Evolutionary conservation across 2,329 filamentous ascomycete genomes (phyloP).

Genomic region (Capronia epimyces): DNA sequence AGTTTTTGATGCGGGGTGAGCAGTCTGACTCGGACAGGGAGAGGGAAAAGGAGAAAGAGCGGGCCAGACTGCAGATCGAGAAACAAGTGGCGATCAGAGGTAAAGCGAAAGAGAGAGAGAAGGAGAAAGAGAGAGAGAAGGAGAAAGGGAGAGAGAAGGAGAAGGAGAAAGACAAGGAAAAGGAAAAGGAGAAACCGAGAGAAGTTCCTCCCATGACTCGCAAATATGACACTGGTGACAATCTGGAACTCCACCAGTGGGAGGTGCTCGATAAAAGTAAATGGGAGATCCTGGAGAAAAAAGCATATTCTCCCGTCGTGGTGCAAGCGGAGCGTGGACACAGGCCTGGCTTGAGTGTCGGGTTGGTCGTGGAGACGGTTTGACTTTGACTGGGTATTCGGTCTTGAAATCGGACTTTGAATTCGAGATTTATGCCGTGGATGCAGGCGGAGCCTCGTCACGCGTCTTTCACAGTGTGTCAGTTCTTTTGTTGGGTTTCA

Average conservation of each 20-base stretch:
- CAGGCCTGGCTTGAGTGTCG: slow-evolving; percentile 24
- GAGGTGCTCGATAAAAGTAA: neutral
- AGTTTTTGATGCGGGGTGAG: slow-evolving; percentile 11
- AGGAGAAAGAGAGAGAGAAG: slow-evolving; percentile 6
- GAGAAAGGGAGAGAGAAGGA: slow-evolving; percentile 21
- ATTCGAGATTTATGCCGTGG: too few relatives aligned
- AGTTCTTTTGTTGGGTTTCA: too few relatives aligned
- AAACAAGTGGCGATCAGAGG: neutral
- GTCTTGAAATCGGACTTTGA: too few relatives aligned
- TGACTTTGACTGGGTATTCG: too few relatives aligned
- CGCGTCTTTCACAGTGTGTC: too few relatives aligned
- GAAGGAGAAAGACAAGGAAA: slow-evolving; percentile 17
- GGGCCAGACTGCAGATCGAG: neutral
- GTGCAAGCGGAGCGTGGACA: slow-evolving; percentile 22
- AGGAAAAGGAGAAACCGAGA: slow-evolving; percentile 2
- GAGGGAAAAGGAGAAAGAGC: slow-evolving; percentile 1
- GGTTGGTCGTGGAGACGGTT: slow-evolving; percentile 21
- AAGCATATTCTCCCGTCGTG: slow-evolving; percentile 23
- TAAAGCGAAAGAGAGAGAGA: neutral
- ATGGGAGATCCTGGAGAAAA: slow-evolving; percentile 23
- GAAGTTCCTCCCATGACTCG: neutral
- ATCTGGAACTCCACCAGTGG: neutral
- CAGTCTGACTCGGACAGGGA: neutral
- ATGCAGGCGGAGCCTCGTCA: too few relatives aligned
- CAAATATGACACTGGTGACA: neutral